These are phyloP conservation scores for Cyclospora cayetanensis DNA, from an alignment of 169 alveolate genomes.

Conservation along the genomic window DNA sequence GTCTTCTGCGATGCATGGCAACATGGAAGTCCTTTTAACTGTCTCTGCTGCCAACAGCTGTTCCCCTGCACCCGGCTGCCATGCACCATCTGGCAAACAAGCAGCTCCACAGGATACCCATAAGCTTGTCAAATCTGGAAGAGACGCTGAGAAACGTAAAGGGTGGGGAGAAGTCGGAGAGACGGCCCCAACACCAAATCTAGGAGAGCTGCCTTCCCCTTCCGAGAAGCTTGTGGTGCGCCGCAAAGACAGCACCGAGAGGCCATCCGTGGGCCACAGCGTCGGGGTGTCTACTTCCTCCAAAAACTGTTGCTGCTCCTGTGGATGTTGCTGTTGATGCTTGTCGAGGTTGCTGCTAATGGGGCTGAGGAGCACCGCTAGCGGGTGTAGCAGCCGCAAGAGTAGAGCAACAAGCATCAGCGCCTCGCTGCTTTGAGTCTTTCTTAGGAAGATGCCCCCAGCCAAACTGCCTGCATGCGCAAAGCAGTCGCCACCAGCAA, in stretches of 20 bases:
- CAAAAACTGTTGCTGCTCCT: constrained; percentile 31
- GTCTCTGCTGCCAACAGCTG: not conserved
- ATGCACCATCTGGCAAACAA: not conserved
- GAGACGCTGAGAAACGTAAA: constrained; percentile 8
- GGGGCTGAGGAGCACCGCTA: constrained; percentile 15
- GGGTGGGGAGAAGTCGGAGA: not conserved
- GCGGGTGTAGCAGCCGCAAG: constrained; percentile 36
- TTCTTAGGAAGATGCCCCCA: not conserved
- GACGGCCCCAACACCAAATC: not conserved
- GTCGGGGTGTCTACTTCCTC: not conserved
- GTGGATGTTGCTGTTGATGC: not conserved
- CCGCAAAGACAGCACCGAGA: constrained; percentile 1
- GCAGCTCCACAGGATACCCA: not conserved
- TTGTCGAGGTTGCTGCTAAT: not conserved
- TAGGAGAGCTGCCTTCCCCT: not conserved
- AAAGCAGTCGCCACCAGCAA: not conserved
- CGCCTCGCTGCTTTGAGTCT: not conserved
- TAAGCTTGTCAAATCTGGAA: not conserved
- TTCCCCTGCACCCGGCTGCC: not conserved
- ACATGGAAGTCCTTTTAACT: not conserved
- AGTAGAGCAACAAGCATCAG: not conserved
- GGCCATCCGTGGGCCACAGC: constrained; percentile 21
- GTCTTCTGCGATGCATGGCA: not conserved
- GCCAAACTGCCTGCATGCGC: constrained; percentile 45
- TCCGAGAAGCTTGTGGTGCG: constrained; percentile 5